Evolutionary conservation across 139 green algal species (phyloP), one percentile per base, ranked within the genome.

Genomic region (Micractinium conductrix): DNA sequence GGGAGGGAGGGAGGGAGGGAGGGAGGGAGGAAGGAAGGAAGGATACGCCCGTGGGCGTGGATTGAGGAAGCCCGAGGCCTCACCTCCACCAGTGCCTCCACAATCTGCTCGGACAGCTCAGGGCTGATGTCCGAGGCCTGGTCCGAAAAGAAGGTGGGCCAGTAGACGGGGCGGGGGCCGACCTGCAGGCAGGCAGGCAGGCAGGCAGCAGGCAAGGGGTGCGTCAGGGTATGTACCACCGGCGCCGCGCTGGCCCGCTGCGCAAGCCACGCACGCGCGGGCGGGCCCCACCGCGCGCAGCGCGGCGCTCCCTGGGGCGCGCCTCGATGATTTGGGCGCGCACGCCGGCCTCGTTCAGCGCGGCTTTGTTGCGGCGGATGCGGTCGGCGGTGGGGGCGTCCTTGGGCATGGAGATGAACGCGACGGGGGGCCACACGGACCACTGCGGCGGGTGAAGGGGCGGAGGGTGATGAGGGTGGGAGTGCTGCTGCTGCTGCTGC

Each of bases 141-240:
- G 35, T 72, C 65, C n/a, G 65, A 72, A 38, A 72, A 72, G 65
- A 44, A 72, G 65, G 65, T 72, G 65, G 65, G 65, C 65, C 65
- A 72, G 65, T 72, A 72, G n/a, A 72, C 33, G 33, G 43, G 33
- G 33, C 65, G 65, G 12, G 65, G 65, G 33, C 28, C 1, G 2
- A 72, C 65, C 65, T 72, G 65, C 65, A 8, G 65, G n/a, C n/a
- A 8, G 8, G 62, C 62, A 21, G 30, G 14, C 2, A 8, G 60
- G n/a, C n/a, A 35, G n/a, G n/a, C n/a, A n/a, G n/a, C n/a, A n/a
- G n/a, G n/a, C n/a, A n/a, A n/a, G n/a, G n/a, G n/a, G n/a, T n/a
- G n/a, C n/a, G n/a, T n/a, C n/a, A n/a, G n/a, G n/a, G n/a, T n/a
- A n/a, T n/a, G n/a, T n/a, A n/a, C n/a, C n/a, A n/a, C n/a, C n/a